A percentile compares a stretch with the other conserved stretches of the same genome.
These are phyloP conservation scores for Xerocomus alliaceus DNA, from an alignment of 1,284 basidiomycete species.

Conservation along the genomic window DNA sequence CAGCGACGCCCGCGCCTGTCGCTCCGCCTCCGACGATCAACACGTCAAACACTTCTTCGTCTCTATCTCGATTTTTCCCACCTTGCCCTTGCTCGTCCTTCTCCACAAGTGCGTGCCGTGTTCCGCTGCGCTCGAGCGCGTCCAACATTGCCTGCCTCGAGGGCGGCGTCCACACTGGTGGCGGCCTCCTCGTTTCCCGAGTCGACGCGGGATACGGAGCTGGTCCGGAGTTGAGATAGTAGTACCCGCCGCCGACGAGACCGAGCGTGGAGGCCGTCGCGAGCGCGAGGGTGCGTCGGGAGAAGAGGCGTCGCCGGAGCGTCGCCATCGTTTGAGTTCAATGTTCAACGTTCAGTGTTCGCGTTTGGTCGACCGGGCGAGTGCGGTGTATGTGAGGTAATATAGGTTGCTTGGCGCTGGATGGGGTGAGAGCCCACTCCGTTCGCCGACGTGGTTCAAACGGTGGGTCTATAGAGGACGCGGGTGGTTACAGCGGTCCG, in stretches of 20 bases:
- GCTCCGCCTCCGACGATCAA: constrained; percentile 93
- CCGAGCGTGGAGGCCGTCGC: constrained; percentile 58
- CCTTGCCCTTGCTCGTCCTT: neutral
- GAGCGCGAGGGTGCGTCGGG: constrained; percentile 58
- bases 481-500: neutral
- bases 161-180: constrained; percentile 79
- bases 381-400: too few relatives aligned
- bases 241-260: constrained; percentile 65
- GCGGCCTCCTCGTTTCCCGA: constrained; percentile 66
- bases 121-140: constrained; percentile 45
- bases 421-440: too few relatives aligned
- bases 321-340: constrained; percentile 23
- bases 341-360: too few relatives aligned
- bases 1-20: constrained; percentile 91
- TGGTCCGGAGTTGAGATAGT: constrained; percentile 74
- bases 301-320: constrained; percentile 57
- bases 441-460: too few relatives aligned
- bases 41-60: constrained; percentile 74
- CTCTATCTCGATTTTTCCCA: constrained; percentile 45
- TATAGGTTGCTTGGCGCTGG: too few relatives aligned
- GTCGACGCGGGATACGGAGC: constrained; percentile 64
- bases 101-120: neutral
- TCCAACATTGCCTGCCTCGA: constrained; percentile 68
- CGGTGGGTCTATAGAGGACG: too few relatives aligned
- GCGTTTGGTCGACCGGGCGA: neutral